Conservation (phyloP, 2,329 filamentous ascomycete species). For the Claviceps sorghi region DNA sequence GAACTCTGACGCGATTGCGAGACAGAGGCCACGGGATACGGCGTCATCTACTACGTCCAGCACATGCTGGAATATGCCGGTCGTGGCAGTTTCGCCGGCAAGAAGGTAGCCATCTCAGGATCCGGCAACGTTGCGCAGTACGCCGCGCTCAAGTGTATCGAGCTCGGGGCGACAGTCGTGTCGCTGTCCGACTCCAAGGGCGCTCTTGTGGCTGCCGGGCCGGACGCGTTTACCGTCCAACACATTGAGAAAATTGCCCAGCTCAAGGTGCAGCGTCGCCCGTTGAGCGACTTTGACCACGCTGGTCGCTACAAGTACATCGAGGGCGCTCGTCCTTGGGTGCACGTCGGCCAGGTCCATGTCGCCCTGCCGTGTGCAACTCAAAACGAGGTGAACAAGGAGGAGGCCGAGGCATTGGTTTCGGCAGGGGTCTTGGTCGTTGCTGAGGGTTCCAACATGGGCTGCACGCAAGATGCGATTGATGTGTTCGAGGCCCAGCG, state of each 20-base stretch:
- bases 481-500: constrained; percentile 76
- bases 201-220: constrained; percentile 57
- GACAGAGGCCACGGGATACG: constrained; percentile 83
- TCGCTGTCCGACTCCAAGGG: constrained; percentile 92
- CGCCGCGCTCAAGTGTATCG: constrained; percentile 88
- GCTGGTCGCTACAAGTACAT: constrained; percentile 68
- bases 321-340: constrained; percentile 78
- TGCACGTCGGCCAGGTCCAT: constrained; percentile 77
- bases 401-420: constrained; percentile 76
- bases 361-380: constrained; percentile 86
- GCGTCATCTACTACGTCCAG: constrained; percentile 88
- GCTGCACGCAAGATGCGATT: constrained; percentile 90
- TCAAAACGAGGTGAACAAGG: constrained; percentile 90
- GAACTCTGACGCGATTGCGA: constrained; percentile 4
- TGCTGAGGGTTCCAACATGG: constrained; percentile 98
- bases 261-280: constrained; percentile 76
- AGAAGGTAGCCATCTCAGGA: constrained; percentile 89
- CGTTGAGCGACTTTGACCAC: constrained; percentile 58
- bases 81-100: constrained; percentile 73
- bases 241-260: constrained; percentile 65
- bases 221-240: constrained; percentile 56
- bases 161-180: constrained; percentile 84
- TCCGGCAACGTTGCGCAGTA: constrained; percentile 98
- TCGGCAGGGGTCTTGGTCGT: constrained; percentile 67
- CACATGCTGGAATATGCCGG: constrained; percentile 92